These are phyloP conservation scores for Fraxinus nigra DNA, from an alignment of 305 asterid species.

Conservation along the genomic window DNA sequence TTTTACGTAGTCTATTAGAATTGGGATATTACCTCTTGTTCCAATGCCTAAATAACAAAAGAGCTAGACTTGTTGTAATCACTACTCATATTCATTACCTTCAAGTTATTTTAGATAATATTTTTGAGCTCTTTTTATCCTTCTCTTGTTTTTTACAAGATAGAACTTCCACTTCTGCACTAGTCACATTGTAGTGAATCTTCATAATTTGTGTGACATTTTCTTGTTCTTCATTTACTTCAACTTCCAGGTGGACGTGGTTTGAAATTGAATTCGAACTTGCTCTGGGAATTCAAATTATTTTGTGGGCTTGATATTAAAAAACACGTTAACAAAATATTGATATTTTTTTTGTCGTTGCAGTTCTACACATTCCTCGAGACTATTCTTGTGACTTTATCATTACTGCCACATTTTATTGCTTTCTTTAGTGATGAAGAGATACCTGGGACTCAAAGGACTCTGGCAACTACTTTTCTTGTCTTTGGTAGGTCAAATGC, in stretches of 20 bases:
- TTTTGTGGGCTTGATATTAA: background rate
- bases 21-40: background rate
- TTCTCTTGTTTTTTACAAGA: background rate
- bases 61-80: background rate
- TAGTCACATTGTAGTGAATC: background rate
- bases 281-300: background rate
- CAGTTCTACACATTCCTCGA: constrained; percentile 96
- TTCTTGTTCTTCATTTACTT: background rate
- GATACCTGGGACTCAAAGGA: constrained; percentile 90
- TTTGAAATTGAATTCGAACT: background rate
- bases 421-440: constrained; percentile 87
- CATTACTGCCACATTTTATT: constrained; percentile 78
- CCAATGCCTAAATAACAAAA: background rate
- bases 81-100: background rate
- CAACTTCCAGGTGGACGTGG: background rate
- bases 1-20: background rate
- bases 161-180: background rate
- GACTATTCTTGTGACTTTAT: constrained; percentile 72
- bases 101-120: background rate
- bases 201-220: background rate
- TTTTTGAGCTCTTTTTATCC: background rate
- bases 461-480: constrained; percentile 91
- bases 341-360: constrained; percentile 21
- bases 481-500: constrained; percentile 54
- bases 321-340: background rate